Base-by-base conservation (phyloP, 768 basidiomycete genomes). In the Chalciporus piperatus region DNA sequence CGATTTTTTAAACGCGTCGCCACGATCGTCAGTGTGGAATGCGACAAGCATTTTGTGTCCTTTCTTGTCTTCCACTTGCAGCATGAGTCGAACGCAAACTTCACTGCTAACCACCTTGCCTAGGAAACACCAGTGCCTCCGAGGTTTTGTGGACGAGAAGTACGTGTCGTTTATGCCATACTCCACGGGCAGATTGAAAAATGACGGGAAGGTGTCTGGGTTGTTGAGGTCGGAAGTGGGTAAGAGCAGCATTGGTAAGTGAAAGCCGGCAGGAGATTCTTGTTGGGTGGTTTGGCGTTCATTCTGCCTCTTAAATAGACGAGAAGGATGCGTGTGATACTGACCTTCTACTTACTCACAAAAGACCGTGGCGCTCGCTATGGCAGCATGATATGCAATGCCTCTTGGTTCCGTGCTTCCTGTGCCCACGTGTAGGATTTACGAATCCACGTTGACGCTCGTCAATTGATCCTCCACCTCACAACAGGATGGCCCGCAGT, bases 21-120 rank as follows among this genome's bases (percentile, higher is more conserved):
- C 66, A 41, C 66, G 66, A 41, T 67, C 66, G 23, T 67, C 60
- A 6, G 67, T 67, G n/a, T 67, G 64, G 57, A 67, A 67, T 12
- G 64, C 64, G 19, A 67, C 64, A 27, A 58, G 51, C 11, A 66
- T 44, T 43, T 41, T 39, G 9, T 64, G 51, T 10, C 67, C 66
- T 13, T 53, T 55, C 44, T 35, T 66, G 54, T 67, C 66, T 42
- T 68, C 59, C n/a, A 68, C 66, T 14, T 67, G 35, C n/a, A 67
- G 50, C 2, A 41, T 45, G 47, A 67, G 66, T 46, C 66, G 66
- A 35, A 67, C 66, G n/a, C 55, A n/a, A 19, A 59, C 51, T n/a
- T 23, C 19, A 5, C 56, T 66, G 14, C 60, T 62, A 41, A 67
- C 50, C 14, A 67, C 59, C 22, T 45, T 56, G 5, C 66, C 66